Conservation (phyloP, 345 rosid species). For the Lumnitzera littorea region DNA sequence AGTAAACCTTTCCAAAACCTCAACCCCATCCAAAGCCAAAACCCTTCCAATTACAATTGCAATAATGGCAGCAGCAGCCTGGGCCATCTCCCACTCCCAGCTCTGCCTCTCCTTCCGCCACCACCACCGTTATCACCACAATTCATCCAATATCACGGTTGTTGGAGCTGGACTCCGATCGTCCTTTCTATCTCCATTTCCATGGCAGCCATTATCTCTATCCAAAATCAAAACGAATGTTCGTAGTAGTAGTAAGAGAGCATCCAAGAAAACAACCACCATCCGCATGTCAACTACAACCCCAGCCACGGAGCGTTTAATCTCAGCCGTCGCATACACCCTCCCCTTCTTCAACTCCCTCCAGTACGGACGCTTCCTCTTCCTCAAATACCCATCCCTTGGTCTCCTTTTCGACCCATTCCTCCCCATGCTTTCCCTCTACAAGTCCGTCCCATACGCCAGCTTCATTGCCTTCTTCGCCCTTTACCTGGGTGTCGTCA, state of each 20-base stretch:
- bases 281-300: constrained; percentile 50
- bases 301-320: constrained; percentile 70
- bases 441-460: constrained; percentile 76
- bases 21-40: too few relatives aligned
- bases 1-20: too few relatives aligned
- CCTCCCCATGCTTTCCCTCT: constrained; percentile 57
- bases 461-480: constrained; percentile 89
- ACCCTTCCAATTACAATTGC: not conserved
- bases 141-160: not conserved
- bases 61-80: constrained; percentile 9
- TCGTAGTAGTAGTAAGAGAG: not conserved
- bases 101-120: constrained; percentile 10
- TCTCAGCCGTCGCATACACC: constrained; percentile 66
- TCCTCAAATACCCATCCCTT: constrained; percentile 50
- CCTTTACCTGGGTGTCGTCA: constrained; percentile 69
- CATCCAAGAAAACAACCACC: constrained; percentile 8
- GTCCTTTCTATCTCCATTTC: not conserved
- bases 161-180: not conserved
- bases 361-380: constrained; percentile 79
- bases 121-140: not conserved
- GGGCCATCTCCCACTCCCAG: not conserved
- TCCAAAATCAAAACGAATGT: not conserved
- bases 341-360: constrained; percentile 85
- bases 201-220: not conserved
- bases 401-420: constrained; percentile 57